Percentiles rank a stretch among this genome's conserved stretches.
Conservation (phyloP, 495 filamentous ascomycete species). For the Podospora pseudopauciseta region DNA sequence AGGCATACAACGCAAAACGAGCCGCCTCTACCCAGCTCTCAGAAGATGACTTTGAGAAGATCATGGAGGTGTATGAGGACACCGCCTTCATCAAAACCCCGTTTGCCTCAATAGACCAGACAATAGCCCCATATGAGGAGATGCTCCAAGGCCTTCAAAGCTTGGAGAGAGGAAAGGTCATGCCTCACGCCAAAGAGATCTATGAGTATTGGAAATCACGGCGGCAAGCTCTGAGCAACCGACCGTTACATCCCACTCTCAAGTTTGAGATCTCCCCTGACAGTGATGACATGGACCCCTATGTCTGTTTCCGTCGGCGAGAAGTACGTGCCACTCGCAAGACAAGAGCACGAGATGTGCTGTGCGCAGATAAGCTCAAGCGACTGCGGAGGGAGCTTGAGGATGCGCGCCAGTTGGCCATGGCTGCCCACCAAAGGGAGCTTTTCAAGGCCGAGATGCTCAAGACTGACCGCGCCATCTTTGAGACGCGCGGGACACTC, state of each 20-base stretch:
- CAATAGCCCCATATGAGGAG: constrained; percentile 73
- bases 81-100: constrained; percentile 77
- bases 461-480: constrained; percentile 66
- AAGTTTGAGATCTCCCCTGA: constrained; percentile 93
- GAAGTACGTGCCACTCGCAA: constrained; percentile 93
- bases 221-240: constrained; percentile 62
- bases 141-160: constrained; percentile 77
- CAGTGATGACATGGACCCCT: constrained; percentile 92
- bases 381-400: constrained; percentile 88
- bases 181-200: constrained; percentile 74
- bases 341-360: constrained; percentile 87
- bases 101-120: constrained; percentile 82
- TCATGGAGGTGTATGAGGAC: constrained; percentile 94
- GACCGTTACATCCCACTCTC: constrained; percentile 65
- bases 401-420: constrained; percentile 75
- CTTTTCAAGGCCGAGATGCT: constrained; percentile 72
- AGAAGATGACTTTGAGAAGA: constrained; percentile 85
- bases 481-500: constrained; percentile 72
- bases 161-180: constrained; percentile 58
- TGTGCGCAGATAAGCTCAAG: constrained; percentile 91
- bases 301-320: constrained; percentile 95
- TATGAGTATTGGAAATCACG: constrained; percentile 87
- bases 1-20: constrained; percentile 74
- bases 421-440: constrained; percentile 74
- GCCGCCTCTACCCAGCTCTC: constrained; percentile 62